These are phyloP conservation scores for Candida palmyrensis DNA, from an alignment of 805 yeast species.

Conservation along the genomic window DNA sequence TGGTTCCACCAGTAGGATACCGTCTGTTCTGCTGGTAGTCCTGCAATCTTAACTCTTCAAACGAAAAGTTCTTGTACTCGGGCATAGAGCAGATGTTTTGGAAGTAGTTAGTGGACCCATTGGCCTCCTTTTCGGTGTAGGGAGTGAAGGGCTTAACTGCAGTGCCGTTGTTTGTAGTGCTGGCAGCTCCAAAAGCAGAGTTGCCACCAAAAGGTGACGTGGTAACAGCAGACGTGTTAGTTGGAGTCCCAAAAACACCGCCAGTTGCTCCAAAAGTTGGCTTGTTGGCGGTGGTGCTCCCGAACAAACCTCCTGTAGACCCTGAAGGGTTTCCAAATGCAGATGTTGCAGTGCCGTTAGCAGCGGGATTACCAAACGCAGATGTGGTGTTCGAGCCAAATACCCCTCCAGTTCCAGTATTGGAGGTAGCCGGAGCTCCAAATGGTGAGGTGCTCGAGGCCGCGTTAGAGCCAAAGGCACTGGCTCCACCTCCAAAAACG, in stretches of 20 bases:
- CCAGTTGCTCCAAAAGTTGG: conserved; percentile 13
- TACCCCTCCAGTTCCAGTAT: conserved; percentile 12
- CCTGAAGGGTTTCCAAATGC: conserved; percentile 9
- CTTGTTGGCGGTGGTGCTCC: conserved; percentile 7
- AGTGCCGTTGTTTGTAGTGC: conserved; percentile 56
- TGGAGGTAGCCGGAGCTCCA: conserved; percentile 16
- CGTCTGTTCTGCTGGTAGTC: conserved; percentile 78
- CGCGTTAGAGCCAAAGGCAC: conserved; percentile 8
- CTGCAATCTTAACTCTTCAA: conserved; percentile 83
- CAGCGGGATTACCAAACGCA: conserved; percentile 16
- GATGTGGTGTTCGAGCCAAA: conserved; percentile 10
- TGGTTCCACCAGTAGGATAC: conserved; percentile 27
- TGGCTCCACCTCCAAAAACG: conserved; percentile 11
- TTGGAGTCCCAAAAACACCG: conserved; percentile 23
- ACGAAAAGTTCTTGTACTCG: conserved; percentile 73
- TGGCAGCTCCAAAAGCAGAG: conserved; percentile 16
- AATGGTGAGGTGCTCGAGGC: conserved; percentile 34
- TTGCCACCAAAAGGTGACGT: conserved; percentile 20
- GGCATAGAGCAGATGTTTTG: conserved; percentile 87
- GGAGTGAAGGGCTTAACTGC: conserved; percentile 66
- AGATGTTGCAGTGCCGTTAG: conserved; percentile 8
- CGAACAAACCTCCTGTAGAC: conserved; percentile 7
- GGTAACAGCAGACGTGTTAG: conserved; percentile 9
- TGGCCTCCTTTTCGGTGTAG: conserved; percentile 66
- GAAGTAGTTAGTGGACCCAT: conserved; percentile 47